Conservation (phyloP, 495 filamentous ascomycete genomes). For the Lichenothelia convexa region DNA sequence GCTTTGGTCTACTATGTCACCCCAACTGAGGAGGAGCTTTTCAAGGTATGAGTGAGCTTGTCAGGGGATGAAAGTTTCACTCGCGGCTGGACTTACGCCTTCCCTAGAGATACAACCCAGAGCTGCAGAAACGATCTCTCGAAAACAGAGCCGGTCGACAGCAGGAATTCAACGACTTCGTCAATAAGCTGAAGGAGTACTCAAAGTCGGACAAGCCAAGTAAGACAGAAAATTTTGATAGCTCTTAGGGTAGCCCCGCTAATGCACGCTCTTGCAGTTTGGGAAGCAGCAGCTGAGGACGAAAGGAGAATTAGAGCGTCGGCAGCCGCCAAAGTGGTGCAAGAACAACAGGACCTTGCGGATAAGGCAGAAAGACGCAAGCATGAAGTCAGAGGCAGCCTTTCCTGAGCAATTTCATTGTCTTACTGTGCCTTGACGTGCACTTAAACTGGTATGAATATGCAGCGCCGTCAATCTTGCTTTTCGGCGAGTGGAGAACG, state of each 20-base stretch:
- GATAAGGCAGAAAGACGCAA: neutral
- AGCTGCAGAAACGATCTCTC: constrained; percentile 66
- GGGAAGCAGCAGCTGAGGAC: constrained; percentile 1
- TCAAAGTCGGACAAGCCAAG: constrained; percentile 81
- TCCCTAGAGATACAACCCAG: constrained; percentile 67
- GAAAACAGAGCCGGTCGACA: constrained; percentile 53
- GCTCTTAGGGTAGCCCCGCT: neutral
- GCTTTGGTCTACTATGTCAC: constrained; percentile 62
- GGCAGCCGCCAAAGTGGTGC: neutral
- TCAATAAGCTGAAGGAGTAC: constrained; percentile 65
- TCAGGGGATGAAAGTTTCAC: neutral
- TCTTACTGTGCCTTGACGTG: too few relatives aligned
- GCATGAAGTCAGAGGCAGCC: constrained; percentile 1
- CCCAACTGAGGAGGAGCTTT: constrained; percentile 81
- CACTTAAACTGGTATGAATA: too few relatives aligned
- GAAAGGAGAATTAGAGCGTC: neutral
- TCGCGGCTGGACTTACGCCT: neutral
- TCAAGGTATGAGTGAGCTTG: constrained; percentile 30
- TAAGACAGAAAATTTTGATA: constrained; percentile 18
- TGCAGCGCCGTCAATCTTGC: too few relatives aligned
- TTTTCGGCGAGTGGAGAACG: too few relatives aligned
- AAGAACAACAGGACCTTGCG: neutral
- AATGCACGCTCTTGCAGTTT: neutral
- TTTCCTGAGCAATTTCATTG: too few relatives aligned
- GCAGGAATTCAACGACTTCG: constrained; percentile 78